These are phyloP conservation scores for Chaetomium globosum DNA, from an alignment of 2,329 filamentous ascomycete genomes.

Conservation along the genomic window DNA sequence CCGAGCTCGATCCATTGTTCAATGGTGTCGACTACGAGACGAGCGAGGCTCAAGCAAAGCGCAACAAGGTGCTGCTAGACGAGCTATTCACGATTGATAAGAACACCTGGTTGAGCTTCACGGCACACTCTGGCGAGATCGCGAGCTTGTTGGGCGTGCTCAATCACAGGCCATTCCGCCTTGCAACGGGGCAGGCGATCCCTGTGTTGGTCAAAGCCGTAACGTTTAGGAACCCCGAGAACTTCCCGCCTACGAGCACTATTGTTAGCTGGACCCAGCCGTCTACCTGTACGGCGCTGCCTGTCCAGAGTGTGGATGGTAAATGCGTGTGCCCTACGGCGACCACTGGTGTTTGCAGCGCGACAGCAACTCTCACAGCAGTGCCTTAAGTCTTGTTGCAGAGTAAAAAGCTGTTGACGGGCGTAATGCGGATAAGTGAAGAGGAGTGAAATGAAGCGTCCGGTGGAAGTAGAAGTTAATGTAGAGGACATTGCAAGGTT, in stretches of 20 bases:
- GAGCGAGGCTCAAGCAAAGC: not conserved
- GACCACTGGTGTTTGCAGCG: not conserved
- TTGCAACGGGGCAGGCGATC: slow-evolving; percentile 14
- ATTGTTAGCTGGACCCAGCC: slow-evolving; percentile 1
- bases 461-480: too few relatives aligned
- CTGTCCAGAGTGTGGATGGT: too few relatives aligned
- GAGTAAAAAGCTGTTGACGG: too few relatives aligned
- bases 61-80: slow-evolving; percentile 13
- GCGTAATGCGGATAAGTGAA: too few relatives aligned
- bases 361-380: too few relatives aligned
- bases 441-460: too few relatives aligned
- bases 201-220: slow-evolving; percentile 13
- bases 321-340: slow-evolving; percentile 4
- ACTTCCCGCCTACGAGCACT: slow-evolving; percentile 6
- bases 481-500: too few relatives aligned
- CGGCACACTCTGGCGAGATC: slow-evolving; percentile 6
- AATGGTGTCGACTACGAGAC: not conserved
- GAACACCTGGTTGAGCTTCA: slow-evolving; percentile 12
- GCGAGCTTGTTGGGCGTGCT: not conserved
- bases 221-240: not conserved
- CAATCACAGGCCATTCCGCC: slow-evolving; percentile 9
- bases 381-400: not conserved
- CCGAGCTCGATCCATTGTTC: slow-evolving; percentile 7
- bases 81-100: slow-evolving; percentile 8
- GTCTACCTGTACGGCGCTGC: not conserved